Evolutionary conservation across 352 stramenopile species (phyloP).

Genomic region (Elongisporangium undulatum): DNA sequence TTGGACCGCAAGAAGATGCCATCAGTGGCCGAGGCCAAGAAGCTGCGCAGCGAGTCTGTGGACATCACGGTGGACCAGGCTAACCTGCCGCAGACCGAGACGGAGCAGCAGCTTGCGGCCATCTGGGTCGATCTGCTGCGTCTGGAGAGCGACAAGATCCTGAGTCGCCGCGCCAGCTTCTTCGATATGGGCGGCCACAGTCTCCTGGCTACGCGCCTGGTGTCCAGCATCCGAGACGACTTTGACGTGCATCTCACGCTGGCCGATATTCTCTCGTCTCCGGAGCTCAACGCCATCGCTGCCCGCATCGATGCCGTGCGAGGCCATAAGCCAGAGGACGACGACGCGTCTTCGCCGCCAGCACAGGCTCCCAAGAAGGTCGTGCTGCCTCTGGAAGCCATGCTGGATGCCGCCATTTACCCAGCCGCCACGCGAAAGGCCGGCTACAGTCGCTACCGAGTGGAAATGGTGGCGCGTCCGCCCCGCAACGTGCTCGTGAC

Average conservation of each 20-base stretch:
- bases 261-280: constrained; percentile 64
- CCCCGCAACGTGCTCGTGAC: constrained; percentile 86
- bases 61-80: constrained; percentile 44
- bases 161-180: constrained; percentile 66
- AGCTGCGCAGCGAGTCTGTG: constrained; percentile 70
- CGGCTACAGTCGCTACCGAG: constrained; percentile 75
- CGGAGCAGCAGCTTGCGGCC: constrained; percentile 47
- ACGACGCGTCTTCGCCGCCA: constrained; percentile 1
- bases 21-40: constrained; percentile 56
- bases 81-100: constrained; percentile 50
- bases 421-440: constrained; percentile 63
- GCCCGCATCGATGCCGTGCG: constrained; percentile 42
- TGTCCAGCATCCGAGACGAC: constrained; percentile 62
- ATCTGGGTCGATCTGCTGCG: constrained; percentile 70
- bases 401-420: constrained; percentile 67
- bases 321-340: constrained; percentile 2
- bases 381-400: constrained; percentile 59
- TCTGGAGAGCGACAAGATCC: constrained; percentile 43
- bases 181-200: constrained; percentile 83
- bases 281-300: constrained; percentile 53
- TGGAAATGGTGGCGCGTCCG: constrained; percentile 66
- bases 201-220: constrained; percentile 63
- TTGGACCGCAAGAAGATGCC: constrained; percentile 87
- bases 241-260: constrained; percentile 70
- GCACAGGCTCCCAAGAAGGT: constrained; percentile 29